Conservation (phyloP, 2,329 filamentous ascomycete species). For the Apiospora pterosperma region DNA sequence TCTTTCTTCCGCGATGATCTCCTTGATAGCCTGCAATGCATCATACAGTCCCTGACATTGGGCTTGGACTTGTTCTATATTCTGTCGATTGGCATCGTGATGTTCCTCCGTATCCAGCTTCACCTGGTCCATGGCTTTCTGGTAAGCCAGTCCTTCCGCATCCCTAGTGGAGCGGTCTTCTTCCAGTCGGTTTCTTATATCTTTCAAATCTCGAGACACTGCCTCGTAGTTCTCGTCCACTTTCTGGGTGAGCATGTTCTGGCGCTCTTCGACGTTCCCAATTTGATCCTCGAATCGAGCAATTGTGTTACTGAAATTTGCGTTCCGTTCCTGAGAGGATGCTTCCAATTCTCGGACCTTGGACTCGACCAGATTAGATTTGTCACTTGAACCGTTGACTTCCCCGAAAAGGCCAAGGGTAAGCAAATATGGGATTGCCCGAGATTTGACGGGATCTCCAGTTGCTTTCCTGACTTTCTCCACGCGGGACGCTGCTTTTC, state of each 20-base stretch:
- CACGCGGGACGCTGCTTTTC: not conserved
- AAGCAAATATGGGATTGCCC: not conserved
- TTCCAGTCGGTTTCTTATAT: not conserved
- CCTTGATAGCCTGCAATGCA: not conserved
- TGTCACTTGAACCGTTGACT: not conserved
- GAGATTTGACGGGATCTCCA: not conserved
- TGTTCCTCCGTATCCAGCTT: not conserved
- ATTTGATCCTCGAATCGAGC: not conserved
- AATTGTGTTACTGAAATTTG: not conserved
- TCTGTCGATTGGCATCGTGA: not conserved
- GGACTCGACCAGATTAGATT: not conserved
- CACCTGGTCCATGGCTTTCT: not conserved
- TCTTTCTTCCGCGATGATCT: not conserved
- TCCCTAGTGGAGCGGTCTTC: not conserved
- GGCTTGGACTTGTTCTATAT: not conserved
- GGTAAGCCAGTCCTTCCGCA: no score
- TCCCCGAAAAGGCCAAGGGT: not conserved
- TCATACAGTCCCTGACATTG: not conserved
- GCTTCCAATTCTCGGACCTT: not conserved
- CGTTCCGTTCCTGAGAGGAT: not conserved
- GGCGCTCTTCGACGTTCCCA: not conserved
- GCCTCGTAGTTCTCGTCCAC: not conserved
- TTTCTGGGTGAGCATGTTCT: not conserved
- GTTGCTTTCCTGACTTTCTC: not conserved
- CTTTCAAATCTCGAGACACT: not conserved